These are phyloP conservation scores for Davidsoniella australis DNA, from an alignment of 2,329 filamentous ascomycete genomes.

Conservation along the genomic window DNA sequence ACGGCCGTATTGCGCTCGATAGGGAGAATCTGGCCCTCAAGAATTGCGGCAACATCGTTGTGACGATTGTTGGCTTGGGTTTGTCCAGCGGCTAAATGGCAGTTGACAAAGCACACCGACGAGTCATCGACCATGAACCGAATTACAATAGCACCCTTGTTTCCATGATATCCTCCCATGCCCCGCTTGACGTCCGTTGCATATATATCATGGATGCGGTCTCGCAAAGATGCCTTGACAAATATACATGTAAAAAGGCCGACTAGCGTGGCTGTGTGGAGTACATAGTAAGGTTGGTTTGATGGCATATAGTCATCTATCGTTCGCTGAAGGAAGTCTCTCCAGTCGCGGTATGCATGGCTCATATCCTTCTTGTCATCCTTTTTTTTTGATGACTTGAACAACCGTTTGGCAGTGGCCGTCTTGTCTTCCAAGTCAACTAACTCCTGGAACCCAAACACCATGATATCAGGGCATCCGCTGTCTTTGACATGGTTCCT, in stretches of 20 bases:
- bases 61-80: conserved; percentile 79
- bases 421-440: conserved; percentile 96
- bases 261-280: conserved; percentile 77
- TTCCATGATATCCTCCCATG: conserved; percentile 88
- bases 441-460: conserved; percentile 97
- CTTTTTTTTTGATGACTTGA: conserved; percentile 63
- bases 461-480: conserved; percentile 68
- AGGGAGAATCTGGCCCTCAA: conserved; percentile 64
- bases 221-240: conserved; percentile 62
- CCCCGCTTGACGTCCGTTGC: conserved; percentile 83
- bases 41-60: conserved; percentile 77
- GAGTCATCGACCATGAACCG: conserved; percentile 91
- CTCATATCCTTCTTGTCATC: conserved; percentile 82
- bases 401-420: conserved; percentile 63
- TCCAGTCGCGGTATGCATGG: conserved; percentile 92
- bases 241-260: conserved; percentile 94
- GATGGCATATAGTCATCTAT: conserved; percentile 70
- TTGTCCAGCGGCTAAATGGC: conserved; percentile 88
- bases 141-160: conserved; percentile 84
- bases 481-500: conserved; percentile 61
- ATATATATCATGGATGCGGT: conserved; percentile 59
- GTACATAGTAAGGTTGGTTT: conserved; percentile 61
- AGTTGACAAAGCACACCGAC: conserved; percentile 92
- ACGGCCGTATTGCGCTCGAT: conserved; percentile 47
- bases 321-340: conserved; percentile 68